Evolutionary conservation across 1,284 basidiomycete species (phyloP).

Genomic region (Coniophora puteana): DNA sequence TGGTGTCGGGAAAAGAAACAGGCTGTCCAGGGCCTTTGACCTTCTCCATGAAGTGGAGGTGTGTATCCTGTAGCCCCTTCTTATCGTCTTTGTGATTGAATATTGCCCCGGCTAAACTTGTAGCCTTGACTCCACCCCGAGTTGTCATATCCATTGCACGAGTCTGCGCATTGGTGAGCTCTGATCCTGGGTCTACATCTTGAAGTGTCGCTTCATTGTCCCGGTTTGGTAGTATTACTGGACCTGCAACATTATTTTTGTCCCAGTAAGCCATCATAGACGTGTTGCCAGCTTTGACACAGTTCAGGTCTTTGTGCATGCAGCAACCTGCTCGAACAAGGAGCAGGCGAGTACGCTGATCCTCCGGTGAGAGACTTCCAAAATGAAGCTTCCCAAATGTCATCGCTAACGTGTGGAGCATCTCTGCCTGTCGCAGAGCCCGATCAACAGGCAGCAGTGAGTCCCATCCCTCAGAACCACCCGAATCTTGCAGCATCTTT

Average conservation of each 20-base stretch:
- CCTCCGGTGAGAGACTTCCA: slow-evolving; percentile 9
- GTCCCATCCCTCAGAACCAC: neutral
- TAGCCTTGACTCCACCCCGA: slow-evolving; percentile 27
- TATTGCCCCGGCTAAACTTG: slow-evolving; percentile 24
- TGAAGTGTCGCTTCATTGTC: slow-evolving; percentile 13
- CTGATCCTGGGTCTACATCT: slow-evolving; percentile 8
- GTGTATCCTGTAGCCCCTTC: slow-evolving; percentile 25
- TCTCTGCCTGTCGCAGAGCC: neutral
- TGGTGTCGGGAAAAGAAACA: slow-evolving; percentile 22
- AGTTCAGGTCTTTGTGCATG: slow-evolving; percentile 31
- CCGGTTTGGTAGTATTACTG: slow-evolving; percentile 9
- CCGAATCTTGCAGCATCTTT: neutral
- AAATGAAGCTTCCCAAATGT: slow-evolving; percentile 10
- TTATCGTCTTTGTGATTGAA: slow-evolving; percentile 34
- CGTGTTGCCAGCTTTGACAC: slow-evolving; percentile 22
- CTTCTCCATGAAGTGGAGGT: neutral
- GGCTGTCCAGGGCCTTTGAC: neutral
- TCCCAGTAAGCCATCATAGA: slow-evolving; percentile 12
- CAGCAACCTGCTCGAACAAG: slow-evolving; percentile 25
- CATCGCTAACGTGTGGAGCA: neutral
- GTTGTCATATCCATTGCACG: slow-evolving; percentile 20
- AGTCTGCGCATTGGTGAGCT: slow-evolving; percentile 13
- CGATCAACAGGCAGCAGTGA: neutral
- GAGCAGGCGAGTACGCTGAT: slow-evolving; percentile 11
- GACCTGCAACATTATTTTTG: slow-evolving; percentile 3